These are phyloP conservation scores for Fonsecaea multimorphosa DNA, from an alignment of 2,329 filamentous ascomycete genomes.

Conservation along the genomic window DNA sequence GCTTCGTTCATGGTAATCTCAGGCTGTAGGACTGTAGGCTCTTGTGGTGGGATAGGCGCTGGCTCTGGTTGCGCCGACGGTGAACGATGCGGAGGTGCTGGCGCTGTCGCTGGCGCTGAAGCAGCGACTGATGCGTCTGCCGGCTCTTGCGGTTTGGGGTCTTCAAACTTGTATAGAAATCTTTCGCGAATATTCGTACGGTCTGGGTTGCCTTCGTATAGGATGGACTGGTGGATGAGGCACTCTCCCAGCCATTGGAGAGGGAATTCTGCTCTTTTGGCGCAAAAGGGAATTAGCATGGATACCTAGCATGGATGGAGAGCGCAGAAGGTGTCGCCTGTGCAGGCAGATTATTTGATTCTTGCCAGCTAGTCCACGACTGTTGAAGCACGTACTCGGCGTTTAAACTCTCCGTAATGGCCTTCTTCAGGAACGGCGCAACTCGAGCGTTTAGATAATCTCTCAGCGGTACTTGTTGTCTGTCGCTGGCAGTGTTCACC, in stretches of 20 bases:
- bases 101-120: conserved; percentile 17
- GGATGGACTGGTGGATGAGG: conserved; percentile 39
- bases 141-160: conserved; percentile 28
- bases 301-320: neutral
- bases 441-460: conserved; percentile 39
- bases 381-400: conserved; percentile 35
- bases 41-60: neutral
- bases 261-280: conserved; percentile 38
- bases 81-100: neutral
- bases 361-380: neutral
- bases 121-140: neutral
- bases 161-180: conserved; percentile 38
- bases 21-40: conserved; percentile 3
- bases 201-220: conserved; percentile 40
- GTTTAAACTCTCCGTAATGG: conserved; percentile 37
- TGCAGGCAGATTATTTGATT: neutral
- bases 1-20: conserved; percentile 25
- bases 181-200: conserved; percentile 37
- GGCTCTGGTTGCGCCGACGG: conserved; percentile 10
- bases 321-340: neutral
- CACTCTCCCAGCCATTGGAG: conserved; percentile 41
- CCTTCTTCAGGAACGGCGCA: conserved; percentile 39
- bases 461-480: conserved; percentile 37
- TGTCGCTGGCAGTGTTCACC: conserved; percentile 28
- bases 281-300: neutral